Base-by-base conservation (phyloP, 345 rosid species). In the Citropsis articulata region DNA sequence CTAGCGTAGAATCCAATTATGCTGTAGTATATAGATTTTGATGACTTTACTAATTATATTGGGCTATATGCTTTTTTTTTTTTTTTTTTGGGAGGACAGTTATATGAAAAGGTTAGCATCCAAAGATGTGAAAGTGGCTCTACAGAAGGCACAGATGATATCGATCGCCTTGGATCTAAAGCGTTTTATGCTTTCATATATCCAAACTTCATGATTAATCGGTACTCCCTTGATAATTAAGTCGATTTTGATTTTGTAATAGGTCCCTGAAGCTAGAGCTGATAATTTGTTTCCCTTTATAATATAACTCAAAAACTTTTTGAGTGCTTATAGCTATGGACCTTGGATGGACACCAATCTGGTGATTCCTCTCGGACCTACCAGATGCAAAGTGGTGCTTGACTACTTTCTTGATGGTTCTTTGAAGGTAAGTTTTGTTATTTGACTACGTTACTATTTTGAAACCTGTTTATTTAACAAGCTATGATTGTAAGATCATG, bases 311-410 rank as follows among this genome's bases (percentile, higher is more conserved):
- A 3, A 53, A 22, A 53, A 22, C 33, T 13, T 76, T 59, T 25
- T 9, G 22, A 59, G 25, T 31, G 27, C 48, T 75, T 68, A 1
- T 56, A 92, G 99, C 81, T 93, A 95, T 68, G 99, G 98, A 80
- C 97, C 98, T 72, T 93, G 99, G 99, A 92, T 95, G 97, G 97
- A 95, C 86, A 92, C 99, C 60, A 95, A 95, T 85, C 89, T 91
- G 78, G 94, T 89, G 28, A 75, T 91, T 71, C 99, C 99, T 3
- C 79, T 89, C 66, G 98, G 91, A 77, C 93, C 93, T 40, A 75
- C 86, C 76, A 92, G 81, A 83, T 92, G 99, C 87, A 81, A 78
- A 48, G 96, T 95, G 38, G 86, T 95, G 81, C 93, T 95, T 71
- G 96, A 93, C 88, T 93, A 92, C 78, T 93, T 93, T 79, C 89